Evolutionary conservation across 345 rosid species (phyloP).

Genomic region (Moricandia moricandioides): DNA sequence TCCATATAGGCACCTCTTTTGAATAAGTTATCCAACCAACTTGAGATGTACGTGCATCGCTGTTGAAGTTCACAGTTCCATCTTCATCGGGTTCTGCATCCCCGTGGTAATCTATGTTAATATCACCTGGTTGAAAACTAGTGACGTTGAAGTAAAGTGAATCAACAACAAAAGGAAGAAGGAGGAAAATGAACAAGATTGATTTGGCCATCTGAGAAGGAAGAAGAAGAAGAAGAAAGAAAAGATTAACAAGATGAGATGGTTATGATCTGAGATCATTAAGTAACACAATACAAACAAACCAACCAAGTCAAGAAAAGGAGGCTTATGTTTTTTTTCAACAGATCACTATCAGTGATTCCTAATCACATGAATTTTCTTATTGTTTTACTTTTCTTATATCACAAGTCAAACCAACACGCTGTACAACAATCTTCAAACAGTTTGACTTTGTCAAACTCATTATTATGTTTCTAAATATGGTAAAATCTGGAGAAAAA

Average conservation of each 20-base stretch:
- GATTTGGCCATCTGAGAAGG: slow-evolving; percentile 5
- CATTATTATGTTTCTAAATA: background rate
- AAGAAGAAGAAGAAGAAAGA: background rate
- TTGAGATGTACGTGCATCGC: background rate
- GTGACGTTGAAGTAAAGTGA: slow-evolving; percentile 24
- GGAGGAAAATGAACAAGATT: slow-evolving; percentile 1
- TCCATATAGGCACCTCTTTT: slow-evolving; percentile 16
- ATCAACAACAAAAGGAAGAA: slow-evolving; percentile 17
- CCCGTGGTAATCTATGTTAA: slow-evolving; percentile 7
- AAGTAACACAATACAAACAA: background rate
- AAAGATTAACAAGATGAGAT: background rate
- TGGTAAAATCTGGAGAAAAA: background rate
- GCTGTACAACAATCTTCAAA: background rate
- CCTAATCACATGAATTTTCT: background rate
- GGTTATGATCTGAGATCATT: background rate
- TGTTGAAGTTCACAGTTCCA: slow-evolving; percentile 24
- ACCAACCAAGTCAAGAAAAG: slow-evolving; percentile 6
- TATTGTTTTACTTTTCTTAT: background rate
- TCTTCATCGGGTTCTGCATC: slow-evolving; percentile 8
- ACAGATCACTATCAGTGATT: slow-evolving; percentile 4
- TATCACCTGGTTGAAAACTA: background rate
- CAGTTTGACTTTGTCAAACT: background rate
- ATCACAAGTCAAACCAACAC: slow-evolving; percentile 5
- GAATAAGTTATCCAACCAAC: slow-evolving; percentile 29
- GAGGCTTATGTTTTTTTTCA: background rate